Percentiles rank a stretch among this genome's conserved stretches.
phyloP scores from a whole-genome alignment of 2,329 filamentous ascomycete genomes.

The Aspergillus niger region DNA sequence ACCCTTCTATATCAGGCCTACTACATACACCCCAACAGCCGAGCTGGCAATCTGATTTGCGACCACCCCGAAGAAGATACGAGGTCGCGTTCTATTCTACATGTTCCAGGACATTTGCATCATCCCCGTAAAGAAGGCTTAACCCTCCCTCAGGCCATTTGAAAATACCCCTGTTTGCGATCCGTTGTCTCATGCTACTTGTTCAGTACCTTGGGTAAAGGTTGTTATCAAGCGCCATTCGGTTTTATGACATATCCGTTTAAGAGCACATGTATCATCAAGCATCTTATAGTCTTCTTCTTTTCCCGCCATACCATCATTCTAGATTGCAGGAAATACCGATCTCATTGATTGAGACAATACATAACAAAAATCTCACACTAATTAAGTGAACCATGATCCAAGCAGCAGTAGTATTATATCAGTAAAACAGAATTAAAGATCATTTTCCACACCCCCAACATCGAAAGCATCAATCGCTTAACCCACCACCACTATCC shows the following conservation, averaged over 20 bases:
- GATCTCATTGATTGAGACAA: background rate
- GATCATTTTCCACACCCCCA: background rate
- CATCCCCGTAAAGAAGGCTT: background rate
- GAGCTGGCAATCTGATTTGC: background rate
- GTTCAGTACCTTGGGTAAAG: background rate
- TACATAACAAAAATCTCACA: too few species aligned
- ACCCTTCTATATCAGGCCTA: background rate
- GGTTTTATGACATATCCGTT: background rate
- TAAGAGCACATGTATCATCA: background rate
- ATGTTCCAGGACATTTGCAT: background rate
- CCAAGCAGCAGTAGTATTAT: too few species aligned
- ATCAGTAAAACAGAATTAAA: background rate
- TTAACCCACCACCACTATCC: background rate
- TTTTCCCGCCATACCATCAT: background rate
- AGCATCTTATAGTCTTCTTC: background rate
- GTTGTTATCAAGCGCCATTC: background rate
- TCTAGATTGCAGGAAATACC: background rate
- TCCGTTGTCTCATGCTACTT: background rate
- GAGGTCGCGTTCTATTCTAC: background rate
- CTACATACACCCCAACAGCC: background rate
- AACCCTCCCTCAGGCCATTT: background rate
- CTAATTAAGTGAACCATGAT: too few species aligned
- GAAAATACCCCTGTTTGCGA: conserved; percentile 1
- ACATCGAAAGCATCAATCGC: background rate
- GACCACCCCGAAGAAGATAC: background rate